Evolutionary conservation across 1,139 yeast species (phyloP), one percentile per base, ranked within the genome.

Genomic region (Dujonia santamariae): DNA sequence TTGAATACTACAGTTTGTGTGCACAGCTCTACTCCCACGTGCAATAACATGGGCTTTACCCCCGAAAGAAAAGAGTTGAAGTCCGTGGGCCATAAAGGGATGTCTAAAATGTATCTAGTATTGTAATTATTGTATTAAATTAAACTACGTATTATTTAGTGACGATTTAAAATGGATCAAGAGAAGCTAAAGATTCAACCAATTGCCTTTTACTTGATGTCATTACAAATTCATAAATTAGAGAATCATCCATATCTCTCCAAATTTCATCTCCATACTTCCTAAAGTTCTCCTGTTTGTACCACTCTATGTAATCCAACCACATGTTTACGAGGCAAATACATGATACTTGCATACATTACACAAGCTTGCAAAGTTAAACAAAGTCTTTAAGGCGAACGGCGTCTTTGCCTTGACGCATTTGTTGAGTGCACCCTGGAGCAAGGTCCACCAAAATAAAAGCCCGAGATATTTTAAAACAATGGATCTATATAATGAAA

Each of bases 291-390:
- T 38, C 38, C 3, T 38, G 34, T 28, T 34, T 42, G 42, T 42
- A 62, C 61, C 61, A 54, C 2, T 28, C 12, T 12, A 56, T 42
- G 35, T 38, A 61, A 28, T 61, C 63, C 13, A 41, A 26, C 64
- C 66, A 63, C 31, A 60, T 42, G 32, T 53, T 59, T 11, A 37
- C 29, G 44, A 35, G 6, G 37, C 33, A 35, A 41, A 47, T 9
- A 59, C 28, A 32, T 49, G 51, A 31, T 59, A 57, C 12, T 53
- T 40, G 9, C 50, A 41, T 32, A 54, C 37, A 9, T 47, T 37
- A 25, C 46, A 40, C 7, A 60, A 38, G 24, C 51, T 40, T 5
- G 56, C 34, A 37, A 51, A 61, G 2, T 48, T 41, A 34, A 41
- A 59, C 20, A 63, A 40, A 3, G 61, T 17, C 19, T 59, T 45